phyloP scores from a whole-genome alignment of 2,329 filamentous ascomycete genomes.

The Aspergillus versicolor region DNA sequence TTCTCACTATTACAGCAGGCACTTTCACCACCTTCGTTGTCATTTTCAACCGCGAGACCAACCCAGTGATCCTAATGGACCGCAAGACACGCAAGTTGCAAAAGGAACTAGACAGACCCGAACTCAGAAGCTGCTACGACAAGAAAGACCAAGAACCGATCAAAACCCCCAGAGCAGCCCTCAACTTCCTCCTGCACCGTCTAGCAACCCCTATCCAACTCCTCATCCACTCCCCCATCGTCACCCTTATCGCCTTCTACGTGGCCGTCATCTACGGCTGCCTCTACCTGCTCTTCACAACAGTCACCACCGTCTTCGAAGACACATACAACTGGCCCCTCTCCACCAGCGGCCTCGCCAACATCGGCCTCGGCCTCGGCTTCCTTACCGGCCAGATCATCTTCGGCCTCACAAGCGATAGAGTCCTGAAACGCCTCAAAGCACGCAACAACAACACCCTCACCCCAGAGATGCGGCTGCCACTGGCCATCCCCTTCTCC shows the following conservation, averaged over 20 bases:
- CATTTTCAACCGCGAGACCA: conserved; percentile 17
- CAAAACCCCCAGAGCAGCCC: background rate
- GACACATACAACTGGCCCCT: conserved; percentile 44
- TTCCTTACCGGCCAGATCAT: conserved; percentile 22
- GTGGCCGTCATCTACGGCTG: conserved; percentile 12
- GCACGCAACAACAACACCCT: conserved; percentile 23
- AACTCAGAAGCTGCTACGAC: conserved; percentile 18
- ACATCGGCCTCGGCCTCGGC: conserved; percentile 48
- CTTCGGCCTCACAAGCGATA: conserved; percentile 26
- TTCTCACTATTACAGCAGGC: conserved; percentile 11
- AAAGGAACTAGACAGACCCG: conserved; percentile 6
- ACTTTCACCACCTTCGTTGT: conserved; percentile 6
- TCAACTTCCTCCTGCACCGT: background rate
- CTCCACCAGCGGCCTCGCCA: conserved; percentile 43
- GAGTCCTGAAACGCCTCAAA: no score
- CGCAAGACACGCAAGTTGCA: conserved; percentile 11
- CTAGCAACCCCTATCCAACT: conserved; percentile 3
- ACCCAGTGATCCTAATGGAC: conserved; percentile 13
- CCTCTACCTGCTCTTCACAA: conserved; percentile 54
- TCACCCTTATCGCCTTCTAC: conserved; percentile 6
- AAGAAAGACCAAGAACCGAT: background rate
- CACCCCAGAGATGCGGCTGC: conserved; percentile 45
- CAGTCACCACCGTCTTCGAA: conserved; percentile 48
- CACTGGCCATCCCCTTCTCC: conserved; percentile 53
- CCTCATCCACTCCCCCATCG: conserved; percentile 12